A percentile compares a stretch with the other conserved stretches of the same genome.
These are phyloP conservation scores for Erodium texanum DNA, from an alignment of 441 rosid species.

Conservation along the genomic window DNA sequence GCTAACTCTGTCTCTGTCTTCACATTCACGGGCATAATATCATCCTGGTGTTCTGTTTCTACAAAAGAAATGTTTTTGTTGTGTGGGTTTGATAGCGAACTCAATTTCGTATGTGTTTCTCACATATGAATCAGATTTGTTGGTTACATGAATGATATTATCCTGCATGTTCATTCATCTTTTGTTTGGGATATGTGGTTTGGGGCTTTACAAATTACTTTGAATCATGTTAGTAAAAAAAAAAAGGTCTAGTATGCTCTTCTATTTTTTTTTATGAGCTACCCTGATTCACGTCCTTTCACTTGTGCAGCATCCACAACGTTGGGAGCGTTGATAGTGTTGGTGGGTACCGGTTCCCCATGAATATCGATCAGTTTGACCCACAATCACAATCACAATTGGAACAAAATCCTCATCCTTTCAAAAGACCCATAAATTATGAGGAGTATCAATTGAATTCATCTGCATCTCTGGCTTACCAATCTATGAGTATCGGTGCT, in stretches of 20 bases:
- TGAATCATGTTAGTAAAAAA: too few relatives aligned
- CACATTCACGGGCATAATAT: too few relatives aligned
- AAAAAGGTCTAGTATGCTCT: background rate
- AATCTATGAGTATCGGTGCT: conserved; percentile 8
- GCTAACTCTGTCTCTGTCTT: too few relatives aligned
- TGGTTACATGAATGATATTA: background rate
- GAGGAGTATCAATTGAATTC: conserved; percentile 33
- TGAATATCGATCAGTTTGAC: conserved; percentile 24
- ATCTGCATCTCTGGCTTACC: conserved; percentile 19
- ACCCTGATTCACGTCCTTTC: conserved; percentile 42
- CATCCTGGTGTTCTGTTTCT: too few relatives aligned
- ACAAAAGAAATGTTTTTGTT: background rate
- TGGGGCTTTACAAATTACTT: too few relatives aligned
- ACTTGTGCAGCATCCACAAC: conserved; percentile 29
- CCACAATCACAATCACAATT: conserved; percentile 18
- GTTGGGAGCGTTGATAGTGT: conserved; percentile 5
- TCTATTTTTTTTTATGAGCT: conserved; percentile 37
- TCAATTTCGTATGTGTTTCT: too few relatives aligned
- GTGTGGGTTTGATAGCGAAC: background rate
- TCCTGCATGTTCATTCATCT: background rate
- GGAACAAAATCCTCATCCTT: conserved; percentile 34
- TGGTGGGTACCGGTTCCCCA: conserved; percentile 25
- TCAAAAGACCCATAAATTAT: conserved; percentile 51
- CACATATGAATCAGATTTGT: background rate
- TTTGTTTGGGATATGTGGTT: too few relatives aligned